These are phyloP conservation scores for Pseudocercospora pini-densiflorae DNA, from an alignment of 2,329 filamentous ascomycete species.

Conservation along the genomic window DNA sequence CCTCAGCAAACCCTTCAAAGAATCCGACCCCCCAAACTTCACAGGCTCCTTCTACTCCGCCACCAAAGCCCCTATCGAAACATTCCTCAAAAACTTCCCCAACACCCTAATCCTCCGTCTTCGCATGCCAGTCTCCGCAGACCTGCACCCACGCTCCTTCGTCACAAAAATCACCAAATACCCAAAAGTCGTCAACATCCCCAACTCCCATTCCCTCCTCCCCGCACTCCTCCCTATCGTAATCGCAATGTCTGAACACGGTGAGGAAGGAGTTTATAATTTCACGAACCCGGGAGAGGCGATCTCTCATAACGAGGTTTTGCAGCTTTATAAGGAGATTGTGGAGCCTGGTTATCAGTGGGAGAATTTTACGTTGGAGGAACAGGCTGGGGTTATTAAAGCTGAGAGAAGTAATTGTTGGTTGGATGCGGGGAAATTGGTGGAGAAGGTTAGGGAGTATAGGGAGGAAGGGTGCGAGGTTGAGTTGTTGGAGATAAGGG, in stretches of 20 bases:
- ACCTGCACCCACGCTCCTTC: constrained; percentile 69
- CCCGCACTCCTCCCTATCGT: constrained; percentile 66
- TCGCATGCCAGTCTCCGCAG: constrained; percentile 71
- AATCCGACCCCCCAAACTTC: constrained; percentile 69
- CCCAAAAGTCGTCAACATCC: constrained; percentile 68
- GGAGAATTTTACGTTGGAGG: constrained; percentile 69
- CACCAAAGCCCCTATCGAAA: constrained; percentile 69
- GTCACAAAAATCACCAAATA: constrained; percentile 72
- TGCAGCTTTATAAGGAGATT: constrained; percentile 65
- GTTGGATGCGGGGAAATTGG: constrained; percentile 66
- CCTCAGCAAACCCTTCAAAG: constrained; percentile 63
- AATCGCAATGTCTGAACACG: constrained; percentile 64
- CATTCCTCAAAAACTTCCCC: constrained; percentile 66
- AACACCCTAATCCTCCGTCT: constrained; percentile 68
- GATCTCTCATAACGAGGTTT: constrained; percentile 73
- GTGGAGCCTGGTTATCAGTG: constrained; percentile 65
- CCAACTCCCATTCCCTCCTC: constrained; percentile 71
- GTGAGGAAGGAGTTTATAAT: constrained; percentile 68
- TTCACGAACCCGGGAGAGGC: constrained; percentile 70
- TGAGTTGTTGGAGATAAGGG: constrained; percentile 64
- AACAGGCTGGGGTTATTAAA: constrained; percentile 70
- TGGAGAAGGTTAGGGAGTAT: constrained; percentile 64
- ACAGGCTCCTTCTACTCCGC: constrained; percentile 69
- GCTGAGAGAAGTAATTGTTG: constrained; percentile 68
- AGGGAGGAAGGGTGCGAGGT: constrained; percentile 43